A percentile compares a stretch with the other conserved stretches of the same genome.
Evolutionary conservation across 768 basidiomycete genomes (phyloP).

Genomic region (Russula virescens): DNA sequence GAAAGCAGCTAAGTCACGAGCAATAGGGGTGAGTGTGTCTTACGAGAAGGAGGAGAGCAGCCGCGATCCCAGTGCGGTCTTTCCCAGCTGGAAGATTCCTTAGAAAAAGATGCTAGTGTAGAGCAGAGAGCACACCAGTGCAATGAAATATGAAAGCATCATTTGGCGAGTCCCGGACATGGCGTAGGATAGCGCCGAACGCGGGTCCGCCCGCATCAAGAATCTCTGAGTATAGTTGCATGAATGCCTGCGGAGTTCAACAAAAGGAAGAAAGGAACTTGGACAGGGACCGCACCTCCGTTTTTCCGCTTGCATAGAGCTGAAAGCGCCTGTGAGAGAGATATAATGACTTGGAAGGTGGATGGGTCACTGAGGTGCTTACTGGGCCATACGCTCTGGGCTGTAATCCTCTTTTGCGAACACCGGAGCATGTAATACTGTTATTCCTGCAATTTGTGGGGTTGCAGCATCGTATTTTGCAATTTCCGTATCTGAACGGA

Average conservation of each 20-base stretch:
- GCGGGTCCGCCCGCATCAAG: constrained; percentile 64
- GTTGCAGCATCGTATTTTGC: constrained; percentile 62
- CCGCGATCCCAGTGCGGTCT: constrained; percentile 73
- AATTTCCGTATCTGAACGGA: constrained; percentile 77
- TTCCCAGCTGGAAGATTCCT: constrained; percentile 52
- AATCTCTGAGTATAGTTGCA: constrained; percentile 77
- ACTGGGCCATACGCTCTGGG: constrained; percentile 81
- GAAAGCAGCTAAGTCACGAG: background rate
- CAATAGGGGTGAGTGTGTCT: background rate
- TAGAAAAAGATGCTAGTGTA: background rate
- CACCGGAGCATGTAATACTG: constrained; percentile 57
- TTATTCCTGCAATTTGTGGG: constrained; percentile 58
- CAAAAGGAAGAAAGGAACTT: background rate
- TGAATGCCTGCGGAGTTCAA: constrained; percentile 52
- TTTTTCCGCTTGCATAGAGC: constrained; percentile 74
- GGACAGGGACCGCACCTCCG: constrained; percentile 45
- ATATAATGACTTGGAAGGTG: background rate
- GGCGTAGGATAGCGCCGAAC: constrained; percentile 66
- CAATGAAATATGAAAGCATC: constrained; percentile 71
- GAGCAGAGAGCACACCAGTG: constrained; percentile 40
- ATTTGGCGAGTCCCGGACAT: constrained; percentile 63
- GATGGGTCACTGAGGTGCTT: constrained; percentile 39
- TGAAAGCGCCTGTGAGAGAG: constrained; percentile 49
- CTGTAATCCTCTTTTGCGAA: constrained; percentile 71
- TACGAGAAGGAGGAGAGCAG: constrained; percentile 69